Base-by-base conservation (phyloP, 2,329 filamentous ascomycete species). In the Alternaria rosae region DNA sequence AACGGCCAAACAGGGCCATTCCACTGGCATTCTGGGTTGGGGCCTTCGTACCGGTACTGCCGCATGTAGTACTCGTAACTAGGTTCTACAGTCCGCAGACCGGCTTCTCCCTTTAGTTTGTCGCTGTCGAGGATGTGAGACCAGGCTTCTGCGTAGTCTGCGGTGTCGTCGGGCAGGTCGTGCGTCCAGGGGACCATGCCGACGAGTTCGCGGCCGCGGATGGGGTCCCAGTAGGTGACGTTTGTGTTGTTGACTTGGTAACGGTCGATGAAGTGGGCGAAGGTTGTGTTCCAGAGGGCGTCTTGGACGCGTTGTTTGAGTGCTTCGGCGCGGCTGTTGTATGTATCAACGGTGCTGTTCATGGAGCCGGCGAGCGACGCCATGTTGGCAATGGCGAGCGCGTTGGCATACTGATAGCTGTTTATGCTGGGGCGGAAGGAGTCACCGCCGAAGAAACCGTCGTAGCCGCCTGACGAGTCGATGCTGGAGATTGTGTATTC, bases 401-500 rank as follows among this genome's bases (percentile, higher is more conserved):
- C 81, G 42, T 83, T 83, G 7, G 80, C 81, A 60, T 79, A 82
- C 62, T 81, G 79, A 63, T 81, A 83, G 58, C 76, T 78, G 67
- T 83, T 83, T 68, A 83, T 82, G 20, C 79, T 81, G 0, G 81
- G 81, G 6, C 81, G 73, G 69, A 83, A 83, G 2, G 80, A 71
- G 10, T 80, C 55, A 4, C 81, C 81, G 2, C 80, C 80, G 0
- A 59, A 68, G 42, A 83, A 83, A 1, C 81, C 81, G 50, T 83
- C 81, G 17, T 62, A 30, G 5, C 79, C 80, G n/a, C 76, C 72
- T 1, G 73, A 78, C 0, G 81, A 79, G 58, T 83, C 81, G 56
- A 82, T 82, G 43, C 77, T 81, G 0, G 79, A 76, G 47, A 83
- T 82, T 2, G 80, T 83, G 61, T 83, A 83, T 60, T 83, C 81